Conservation (phyloP, 768 basidiomycete species). For the Mycena olivaceomarginata region DNA sequence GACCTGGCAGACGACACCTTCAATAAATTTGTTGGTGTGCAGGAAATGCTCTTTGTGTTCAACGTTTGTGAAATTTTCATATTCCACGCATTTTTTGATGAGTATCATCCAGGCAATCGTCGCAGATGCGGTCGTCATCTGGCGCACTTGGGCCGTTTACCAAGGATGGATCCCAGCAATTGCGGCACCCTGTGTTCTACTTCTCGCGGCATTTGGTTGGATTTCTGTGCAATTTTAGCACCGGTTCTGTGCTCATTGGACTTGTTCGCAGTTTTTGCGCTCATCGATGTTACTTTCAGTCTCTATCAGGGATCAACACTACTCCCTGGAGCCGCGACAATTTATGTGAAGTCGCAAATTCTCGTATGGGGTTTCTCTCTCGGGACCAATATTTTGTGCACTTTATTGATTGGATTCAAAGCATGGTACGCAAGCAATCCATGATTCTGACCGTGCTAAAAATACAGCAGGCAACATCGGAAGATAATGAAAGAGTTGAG, state of each 20-base stretch:
- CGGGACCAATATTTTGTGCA: conserved; percentile 21
- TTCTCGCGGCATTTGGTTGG: conserved; percentile 21
- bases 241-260: conserved; percentile 19
- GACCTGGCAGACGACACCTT: conserved; percentile 18
- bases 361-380: conserved; percentile 30
- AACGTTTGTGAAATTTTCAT: conserved; percentile 9
- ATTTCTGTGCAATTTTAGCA: conserved; percentile 17
- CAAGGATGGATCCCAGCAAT: conserved; percentile 19
- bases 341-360: conserved; percentile 10
- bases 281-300: conserved; percentile 21
- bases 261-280: conserved; percentile 18
- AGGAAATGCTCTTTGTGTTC: conserved; percentile 24
- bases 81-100: background rate
- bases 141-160: conserved; percentile 32
- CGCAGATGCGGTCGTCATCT: conserved; percentile 27
- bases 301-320: conserved; percentile 10
- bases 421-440: conserved; percentile 19
- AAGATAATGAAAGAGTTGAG: conserved; percentile 23
- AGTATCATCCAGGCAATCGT: conserved; percentile 16
- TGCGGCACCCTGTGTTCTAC: conserved; percentile 24
- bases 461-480: conserved; percentile 26
- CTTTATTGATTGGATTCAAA: conserved; percentile 23
- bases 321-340: conserved; percentile 22
- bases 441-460: background rate
- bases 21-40: conserved; percentile 8